Evolutionary conservation across 768 basidiomycete species (phyloP).

Genomic region (Saitozyma podzolica): DNA sequence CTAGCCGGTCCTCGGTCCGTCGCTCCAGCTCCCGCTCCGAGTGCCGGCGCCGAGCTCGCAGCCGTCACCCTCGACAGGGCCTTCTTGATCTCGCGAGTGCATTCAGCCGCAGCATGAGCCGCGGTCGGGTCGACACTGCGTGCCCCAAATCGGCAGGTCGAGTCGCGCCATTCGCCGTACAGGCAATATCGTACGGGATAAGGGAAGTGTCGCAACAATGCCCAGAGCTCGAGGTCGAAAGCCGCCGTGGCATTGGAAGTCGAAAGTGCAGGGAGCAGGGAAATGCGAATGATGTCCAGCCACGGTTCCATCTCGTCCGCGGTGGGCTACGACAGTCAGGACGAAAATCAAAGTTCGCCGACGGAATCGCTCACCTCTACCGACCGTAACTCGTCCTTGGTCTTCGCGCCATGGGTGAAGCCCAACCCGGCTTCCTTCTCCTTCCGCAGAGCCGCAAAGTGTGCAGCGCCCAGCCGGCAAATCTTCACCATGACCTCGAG

Average conservation of each 20-base stretch:
- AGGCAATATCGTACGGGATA: conserved; percentile 79
- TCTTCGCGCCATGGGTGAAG: conserved; percentile 1
- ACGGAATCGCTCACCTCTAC: conserved; percentile 12
- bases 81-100: conserved; percentile 82
- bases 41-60: conserved; percentile 54
- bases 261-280: conserved; percentile 82
- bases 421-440: conserved; percentile 36
- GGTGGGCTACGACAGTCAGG: conserved; percentile 30
- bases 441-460: conserved; percentile 27
- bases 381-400: background rate
- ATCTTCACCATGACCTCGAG: conserved; percentile 75
- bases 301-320: conserved; percentile 57
- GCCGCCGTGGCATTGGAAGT: conserved; percentile 82
- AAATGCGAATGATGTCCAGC: conserved; percentile 74
- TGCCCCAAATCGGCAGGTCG: conserved; percentile 62
- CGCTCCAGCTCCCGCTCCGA: conserved; percentile 5
- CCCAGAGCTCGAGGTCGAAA: conserved; percentile 90
- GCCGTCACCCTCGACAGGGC: conserved; percentile 79
- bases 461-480: conserved; percentile 65
- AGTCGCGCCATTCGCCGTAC: conserved; percentile 93
- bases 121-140: conserved; percentile 35
- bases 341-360: background rate
- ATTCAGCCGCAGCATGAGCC: conserved; percentile 61
- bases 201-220: conserved; percentile 75
- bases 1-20: conserved; percentile 65